These are phyloP conservation scores for Lasiosphaeriaceae sp. DNA, from an alignment of 495 filamentous ascomycete species.

Conservation along the genomic window DNA sequence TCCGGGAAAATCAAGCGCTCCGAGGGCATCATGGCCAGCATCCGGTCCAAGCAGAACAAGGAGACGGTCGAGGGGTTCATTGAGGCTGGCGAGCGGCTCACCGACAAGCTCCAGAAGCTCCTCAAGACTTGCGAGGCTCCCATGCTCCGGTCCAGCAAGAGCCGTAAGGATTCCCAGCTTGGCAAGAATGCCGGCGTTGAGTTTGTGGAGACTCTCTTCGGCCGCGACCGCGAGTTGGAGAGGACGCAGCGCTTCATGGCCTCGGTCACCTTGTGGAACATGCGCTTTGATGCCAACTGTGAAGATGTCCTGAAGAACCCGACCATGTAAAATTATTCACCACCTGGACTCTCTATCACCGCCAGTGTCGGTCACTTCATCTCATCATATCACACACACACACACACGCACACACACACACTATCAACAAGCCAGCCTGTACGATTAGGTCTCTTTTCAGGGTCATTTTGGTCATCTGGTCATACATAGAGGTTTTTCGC, in stretches of 20 bases:
- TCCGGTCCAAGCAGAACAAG: constrained; percentile 64
- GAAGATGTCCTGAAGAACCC: constrained; percentile 77
- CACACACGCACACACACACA: constrained; percentile 11
- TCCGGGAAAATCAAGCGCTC: constrained; percentile 92
- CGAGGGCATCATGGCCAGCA: constrained; percentile 72
- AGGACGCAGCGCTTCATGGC: constrained; percentile 95
- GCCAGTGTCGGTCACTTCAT: constrained; percentile 1
- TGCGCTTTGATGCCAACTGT: constrained; percentile 95
- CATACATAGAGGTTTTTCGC: constrained; percentile 14
- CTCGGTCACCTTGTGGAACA: constrained; percentile 85
- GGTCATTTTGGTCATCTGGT: constrained; percentile 23
- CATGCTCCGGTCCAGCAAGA: constrained; percentile 65
- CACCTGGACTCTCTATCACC: neutral
- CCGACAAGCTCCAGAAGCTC: constrained; percentile 78
- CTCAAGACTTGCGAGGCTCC: constrained; percentile 88
- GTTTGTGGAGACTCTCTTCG: constrained; percentile 97
- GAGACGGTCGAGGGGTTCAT: constrained; percentile 90
- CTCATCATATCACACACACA: constrained; percentile 13
- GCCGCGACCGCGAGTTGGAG: constrained; percentile 85
- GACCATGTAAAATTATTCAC: constrained; percentile 34
- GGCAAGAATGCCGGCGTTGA: constrained; percentile 91
- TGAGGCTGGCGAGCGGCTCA: constrained; percentile 84
- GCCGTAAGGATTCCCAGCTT: constrained; percentile 65
- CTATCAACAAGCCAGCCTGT: constrained; percentile 25
- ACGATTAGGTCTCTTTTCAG: constrained; percentile 32